Base-by-base conservation (phyloP, 768 basidiomycete genomes). In the Daedaleopsis nitida region DNA sequence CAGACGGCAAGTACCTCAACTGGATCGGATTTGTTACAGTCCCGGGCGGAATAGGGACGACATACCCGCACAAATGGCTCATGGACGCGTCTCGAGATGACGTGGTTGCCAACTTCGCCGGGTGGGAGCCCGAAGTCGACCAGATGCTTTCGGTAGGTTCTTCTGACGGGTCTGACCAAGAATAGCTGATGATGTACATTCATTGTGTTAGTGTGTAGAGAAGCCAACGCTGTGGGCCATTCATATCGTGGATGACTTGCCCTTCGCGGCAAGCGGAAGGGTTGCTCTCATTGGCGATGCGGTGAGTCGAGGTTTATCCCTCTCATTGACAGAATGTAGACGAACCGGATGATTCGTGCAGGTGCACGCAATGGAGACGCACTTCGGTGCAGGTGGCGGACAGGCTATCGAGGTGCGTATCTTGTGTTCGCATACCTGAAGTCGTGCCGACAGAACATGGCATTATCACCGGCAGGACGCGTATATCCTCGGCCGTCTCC, bases 241-340 rank as follows among this genome's bases (percentile, higher is more conserved):
- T 10, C 66, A 69, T 50, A 64, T 65, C 34, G 38, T 76, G 17
- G 66, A 67, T n/a, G 45, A 58, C 35, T 47, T 75, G 1, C 69
- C 68, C 1, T 62, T 64, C 50, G 68, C 65, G 9, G 68, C 68
- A 5, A 50, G 55, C 27, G 74, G 70, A 1, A 57, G 66, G 1
- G 68, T 74, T 16, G 73, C 72, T 0, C 60, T 77, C 35, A 57
- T 73, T 12, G 75, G 75, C 0, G 75, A 75, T 58, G 73, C 74
- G 12, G 68, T 69, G 37, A 16, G 59, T 55, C 27, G 27, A 32
- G 27, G 21, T 14, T 3, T 24, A 12, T 32, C 7, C 17, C 19
- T 8, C 48, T 44, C 23, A 14, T 19, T 32, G 5, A 23, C 57
- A 27, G 24, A 12, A n/a, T 17, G 32, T 10, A 13, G 50, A 55